A percentile compares a stretch with the other conserved stretches of the same genome.
Evolutionary conservation across 345 rosid genomes (phyloP).

Genomic region (Firmiana major): DNA sequence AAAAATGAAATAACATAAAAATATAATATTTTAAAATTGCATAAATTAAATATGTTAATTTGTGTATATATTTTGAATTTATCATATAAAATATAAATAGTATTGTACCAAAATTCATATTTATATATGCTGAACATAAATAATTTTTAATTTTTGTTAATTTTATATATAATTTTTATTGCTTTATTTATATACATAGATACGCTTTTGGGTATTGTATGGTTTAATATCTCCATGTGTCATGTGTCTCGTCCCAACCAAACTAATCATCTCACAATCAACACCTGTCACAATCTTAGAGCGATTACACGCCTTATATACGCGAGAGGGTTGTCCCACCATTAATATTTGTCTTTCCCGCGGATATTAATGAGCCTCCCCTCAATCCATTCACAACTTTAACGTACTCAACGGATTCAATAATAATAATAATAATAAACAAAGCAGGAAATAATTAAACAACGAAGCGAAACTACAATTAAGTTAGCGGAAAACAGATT

Average conservation of each 20-base stretch:
- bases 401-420: slow-evolving; percentile 11
- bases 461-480: background rate
- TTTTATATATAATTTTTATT: no score
- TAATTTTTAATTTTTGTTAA: no score
- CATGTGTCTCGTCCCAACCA: background rate
- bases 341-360: slow-evolving; percentile 37
- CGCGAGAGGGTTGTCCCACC: background rate
- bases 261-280: background rate
- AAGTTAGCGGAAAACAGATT: background rate
- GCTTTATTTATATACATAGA: no score
- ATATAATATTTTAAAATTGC: background rate
- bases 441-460: background rate
- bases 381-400: background rate
- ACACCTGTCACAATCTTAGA: background rate
- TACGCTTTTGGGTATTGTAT: no score
- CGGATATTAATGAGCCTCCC: slow-evolving; percentile 45
- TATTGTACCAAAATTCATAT: no score
- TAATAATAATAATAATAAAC: no score
- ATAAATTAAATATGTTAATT: no score
- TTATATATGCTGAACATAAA: no score
- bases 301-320: background rate
- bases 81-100: no score
- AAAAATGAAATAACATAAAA: background rate
- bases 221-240: no score
- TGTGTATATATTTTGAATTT: no score